Evolutionary conservation across 306 rosid genomes (phyloP).

Genomic region (Mimosa bimucronata): DNA sequence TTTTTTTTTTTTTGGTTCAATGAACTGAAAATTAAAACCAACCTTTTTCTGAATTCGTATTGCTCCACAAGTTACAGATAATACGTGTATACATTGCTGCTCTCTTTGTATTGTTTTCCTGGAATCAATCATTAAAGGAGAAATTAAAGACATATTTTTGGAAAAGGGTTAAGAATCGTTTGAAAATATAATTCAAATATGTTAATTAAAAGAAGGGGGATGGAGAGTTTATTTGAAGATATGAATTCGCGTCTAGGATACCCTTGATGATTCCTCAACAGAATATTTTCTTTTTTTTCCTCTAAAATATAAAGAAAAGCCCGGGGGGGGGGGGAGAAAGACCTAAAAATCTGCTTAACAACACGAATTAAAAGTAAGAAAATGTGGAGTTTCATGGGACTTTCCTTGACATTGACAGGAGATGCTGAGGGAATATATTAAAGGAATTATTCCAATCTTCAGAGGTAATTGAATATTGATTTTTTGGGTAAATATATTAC

Average conservation of each 20-base stretch:
- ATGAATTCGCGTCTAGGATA: constrained; percentile 6
- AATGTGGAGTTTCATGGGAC: constrained; percentile 59
- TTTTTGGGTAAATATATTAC: constrained; percentile 8
- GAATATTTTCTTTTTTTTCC: background rate
- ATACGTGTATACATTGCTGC: background rate
- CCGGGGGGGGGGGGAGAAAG: background rate
- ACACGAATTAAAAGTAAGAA: constrained; percentile 47
- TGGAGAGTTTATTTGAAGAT: constrained; percentile 5
- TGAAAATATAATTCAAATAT: background rate
- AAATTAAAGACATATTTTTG: background rate
- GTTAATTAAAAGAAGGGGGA: background rate
- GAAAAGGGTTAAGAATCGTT: background rate
- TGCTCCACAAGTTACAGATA: background rate
- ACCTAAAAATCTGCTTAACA: background rate
- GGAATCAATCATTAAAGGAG: background rate
- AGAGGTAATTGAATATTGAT: background rate
- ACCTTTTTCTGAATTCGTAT: constrained; percentile 6
- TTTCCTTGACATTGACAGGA: constrained; percentile 60
- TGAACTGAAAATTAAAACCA: background rate
- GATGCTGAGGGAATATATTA: constrained; percentile 61
- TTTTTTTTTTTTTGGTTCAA: background rate
- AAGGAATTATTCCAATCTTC: constrained; percentile 46
- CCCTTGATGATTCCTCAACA: background rate
- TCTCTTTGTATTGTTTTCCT: background rate
- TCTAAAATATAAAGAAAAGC: background rate